Evolutionary conservation across 2,329 filamentous ascomycete genomes (phyloP).

Genomic region (Botrytis sinoallii): DNA sequence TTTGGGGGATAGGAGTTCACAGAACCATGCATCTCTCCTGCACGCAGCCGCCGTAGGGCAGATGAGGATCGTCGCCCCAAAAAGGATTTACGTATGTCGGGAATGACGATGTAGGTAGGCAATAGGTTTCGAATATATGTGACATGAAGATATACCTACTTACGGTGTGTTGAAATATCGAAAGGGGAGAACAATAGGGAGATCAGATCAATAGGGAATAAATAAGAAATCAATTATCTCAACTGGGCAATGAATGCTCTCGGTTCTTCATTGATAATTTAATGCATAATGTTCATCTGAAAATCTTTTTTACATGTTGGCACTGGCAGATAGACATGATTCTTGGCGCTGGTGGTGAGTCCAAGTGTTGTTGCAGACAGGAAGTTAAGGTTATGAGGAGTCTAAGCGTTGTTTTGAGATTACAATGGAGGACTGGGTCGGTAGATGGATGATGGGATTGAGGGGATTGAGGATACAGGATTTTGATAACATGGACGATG

Average conservation of each 20-base stretch:
- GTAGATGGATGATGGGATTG: neutral
- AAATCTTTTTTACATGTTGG: neutral
- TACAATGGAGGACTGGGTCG: neutral
- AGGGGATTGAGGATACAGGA: neutral
- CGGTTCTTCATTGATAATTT: neutral
- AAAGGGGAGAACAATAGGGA: neutral
- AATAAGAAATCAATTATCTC: neutral
- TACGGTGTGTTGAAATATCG: neutral
- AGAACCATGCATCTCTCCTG: constrained; percentile 17
- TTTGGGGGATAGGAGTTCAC: constrained; percentile 6
- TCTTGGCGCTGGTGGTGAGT: neutral
- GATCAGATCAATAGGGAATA: neutral
- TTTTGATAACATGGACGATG: neutral
- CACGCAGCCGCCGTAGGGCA: constrained; percentile 20
- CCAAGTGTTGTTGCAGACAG: constrained; percentile 12
- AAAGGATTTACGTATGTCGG: constrained; percentile 9
- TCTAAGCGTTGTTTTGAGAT: constrained; percentile 1
- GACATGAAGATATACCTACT: neutral
- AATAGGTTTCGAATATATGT: constrained; percentile 7
- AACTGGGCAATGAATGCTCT: neutral
- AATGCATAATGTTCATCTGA: constrained; percentile 3
- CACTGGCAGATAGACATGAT: neutral
- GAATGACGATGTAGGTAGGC: neutral
- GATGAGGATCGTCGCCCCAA: constrained; percentile 27
- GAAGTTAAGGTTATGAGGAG: constrained; percentile 6